phyloP scores from a whole-genome alignment of 2,329 filamentous ascomycete genomes.

The Claviceps arundinis region DNA sequence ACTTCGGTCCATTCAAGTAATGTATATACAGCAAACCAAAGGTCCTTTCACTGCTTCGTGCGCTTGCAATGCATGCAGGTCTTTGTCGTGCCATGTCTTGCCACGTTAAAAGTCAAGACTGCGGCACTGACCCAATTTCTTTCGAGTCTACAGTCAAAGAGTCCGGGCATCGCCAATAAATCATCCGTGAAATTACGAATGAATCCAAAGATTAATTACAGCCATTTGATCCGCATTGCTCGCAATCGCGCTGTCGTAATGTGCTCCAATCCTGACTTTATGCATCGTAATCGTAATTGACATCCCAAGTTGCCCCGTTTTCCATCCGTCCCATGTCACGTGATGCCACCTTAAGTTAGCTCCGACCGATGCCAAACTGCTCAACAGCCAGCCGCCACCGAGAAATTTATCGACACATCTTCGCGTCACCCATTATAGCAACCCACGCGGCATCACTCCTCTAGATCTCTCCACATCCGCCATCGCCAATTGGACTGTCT shows the following conservation, averaged over 20 bases:
- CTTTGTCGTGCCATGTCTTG: neutral
- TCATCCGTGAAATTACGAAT: too few relatives aligned
- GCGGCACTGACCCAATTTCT: neutral
- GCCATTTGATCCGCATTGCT: too few relatives aligned
- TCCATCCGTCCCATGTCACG: conserved; percentile 5
- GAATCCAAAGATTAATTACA: too few relatives aligned
- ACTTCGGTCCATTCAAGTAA: neutral
- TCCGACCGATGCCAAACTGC: conserved; percentile 14
- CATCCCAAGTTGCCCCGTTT: neutral
- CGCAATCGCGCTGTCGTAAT: too few relatives aligned
- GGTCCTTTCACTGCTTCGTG: neutral
- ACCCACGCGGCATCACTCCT: neutral
- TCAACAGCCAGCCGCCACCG: conserved; percentile 16
- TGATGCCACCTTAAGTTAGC: conserved; percentile 9
- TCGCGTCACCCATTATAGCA: neutral
- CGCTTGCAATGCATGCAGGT: neutral
- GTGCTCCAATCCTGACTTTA: neutral
- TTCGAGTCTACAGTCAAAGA: too few relatives aligned
- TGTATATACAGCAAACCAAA: neutral
- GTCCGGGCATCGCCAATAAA: too few relatives aligned
- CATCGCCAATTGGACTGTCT: conserved; percentile 6
- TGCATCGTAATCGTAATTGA: conserved; percentile 2
- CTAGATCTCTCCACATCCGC: neutral
- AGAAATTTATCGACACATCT: conserved; percentile 32
- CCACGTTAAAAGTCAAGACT: neutral